Base-by-base conservation (phyloP, 345 rosid genomes). In the Camelina hispida region DNA sequence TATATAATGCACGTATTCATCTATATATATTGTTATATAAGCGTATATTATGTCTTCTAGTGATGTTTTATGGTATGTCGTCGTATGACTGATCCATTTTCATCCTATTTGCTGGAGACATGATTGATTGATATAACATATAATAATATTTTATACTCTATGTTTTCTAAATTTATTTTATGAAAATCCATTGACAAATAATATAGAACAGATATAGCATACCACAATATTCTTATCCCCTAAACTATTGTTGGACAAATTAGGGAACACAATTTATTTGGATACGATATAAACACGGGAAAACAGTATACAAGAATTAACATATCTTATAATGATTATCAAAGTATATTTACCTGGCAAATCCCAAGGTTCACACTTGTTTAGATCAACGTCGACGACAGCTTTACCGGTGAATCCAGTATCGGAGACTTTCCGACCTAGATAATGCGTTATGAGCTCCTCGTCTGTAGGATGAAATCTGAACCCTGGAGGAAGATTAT, bases 381-480 rank as follows among this genome's bases (percentile, higher is more conserved):
- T 95, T 76, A 95, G 97, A 90, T 95, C 99, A 69, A 92, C 97
- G 73, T 90, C 94, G 15, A 93, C 88, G 68, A 95, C 72, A 53
- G 97, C 99, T 75, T 89, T 92, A 18, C 90, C 89, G 0, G 89
- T 82, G 80, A 95, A 95, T 66, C 76, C 52, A 11, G 12, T 55
- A 71, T 95, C 91, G 1, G 94, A 83, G 40, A 92, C 89, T 79
- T 92, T 95, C 69, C 74, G 54, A 14, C 83, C 72, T 14, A 95
- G 87, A 74, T 95, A 95, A 80, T 64, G 87, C 5, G 90, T 90
- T 62, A 95, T 92, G 81, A 95, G 97, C 79, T 95, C 99, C 63
- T 95, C 99, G 71, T 95, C 99, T 7, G 99, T 89, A 0, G 99
- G 99, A 66, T 95, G 99, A 78, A 92, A 95, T 77, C 99, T 89